Evolutionary conservation across 306 rosid species (phyloP).

Genomic region (Hippophae gyantsensis): DNA sequence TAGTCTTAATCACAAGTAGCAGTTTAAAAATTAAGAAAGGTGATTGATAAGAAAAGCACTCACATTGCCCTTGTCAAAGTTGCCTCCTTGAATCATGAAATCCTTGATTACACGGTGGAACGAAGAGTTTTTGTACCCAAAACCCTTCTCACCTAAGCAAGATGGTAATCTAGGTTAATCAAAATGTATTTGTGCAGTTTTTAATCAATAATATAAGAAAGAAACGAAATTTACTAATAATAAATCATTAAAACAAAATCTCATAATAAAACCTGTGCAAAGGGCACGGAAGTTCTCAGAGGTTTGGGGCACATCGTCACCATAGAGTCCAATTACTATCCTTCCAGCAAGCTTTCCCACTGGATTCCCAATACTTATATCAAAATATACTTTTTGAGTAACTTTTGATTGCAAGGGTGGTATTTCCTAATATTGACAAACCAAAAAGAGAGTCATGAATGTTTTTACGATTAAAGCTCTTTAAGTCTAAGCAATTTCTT

Average conservation of each 20-base stretch:
- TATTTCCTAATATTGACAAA: slow-evolving; percentile 22
- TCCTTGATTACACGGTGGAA: slow-evolving; percentile 92
- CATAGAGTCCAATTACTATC: slow-evolving; percentile 85
- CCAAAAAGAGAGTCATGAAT: neutral
- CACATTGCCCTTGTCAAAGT: slow-evolving; percentile 88
- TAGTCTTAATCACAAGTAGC: neutral
- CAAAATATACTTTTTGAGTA: slow-evolving; percentile 74
- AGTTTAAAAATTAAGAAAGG: neutral
- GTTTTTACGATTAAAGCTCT: neutral
- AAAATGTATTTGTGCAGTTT: neutral
- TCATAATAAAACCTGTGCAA: slow-evolving; percentile 53
- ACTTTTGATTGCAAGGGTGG: slow-evolving; percentile 63
- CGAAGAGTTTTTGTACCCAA: slow-evolving; percentile 71
- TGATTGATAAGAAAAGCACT: slow-evolving; percentile 12
- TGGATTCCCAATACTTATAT: slow-evolving; percentile 81
- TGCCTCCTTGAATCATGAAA: slow-evolving; percentile 99
- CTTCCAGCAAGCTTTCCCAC: slow-evolving; percentile 86
- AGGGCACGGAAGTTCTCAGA: slow-evolving; percentile 91
- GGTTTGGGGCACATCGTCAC: slow-evolving; percentile 93
- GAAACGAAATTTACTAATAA: neutral
- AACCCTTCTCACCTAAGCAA: slow-evolving; percentile 80
- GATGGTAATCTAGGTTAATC: neutral
- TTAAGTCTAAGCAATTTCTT: neutral
- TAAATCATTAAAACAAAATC: neutral
- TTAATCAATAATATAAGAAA: neutral